Evolutionary conservation across 225 moss, liverwort and hornwort species (phyloP).

Genomic region (Sphagnum tenellum): DNA sequence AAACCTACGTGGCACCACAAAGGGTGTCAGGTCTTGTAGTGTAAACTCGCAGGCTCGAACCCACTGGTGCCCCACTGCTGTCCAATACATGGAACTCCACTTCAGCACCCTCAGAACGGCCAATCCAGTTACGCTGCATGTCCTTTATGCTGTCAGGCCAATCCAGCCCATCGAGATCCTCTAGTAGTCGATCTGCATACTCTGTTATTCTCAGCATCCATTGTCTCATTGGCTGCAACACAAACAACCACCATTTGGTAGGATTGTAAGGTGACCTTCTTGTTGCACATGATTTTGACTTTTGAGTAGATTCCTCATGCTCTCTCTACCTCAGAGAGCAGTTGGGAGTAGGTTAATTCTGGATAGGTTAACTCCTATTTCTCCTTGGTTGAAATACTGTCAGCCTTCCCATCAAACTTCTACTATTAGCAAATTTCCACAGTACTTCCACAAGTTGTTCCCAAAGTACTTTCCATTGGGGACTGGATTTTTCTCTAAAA

Average conservation of each 20-base stretch:
- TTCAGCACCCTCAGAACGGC: constrained; percentile 91
- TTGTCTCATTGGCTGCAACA: constrained; percentile 86
- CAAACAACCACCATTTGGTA: constrained; percentile 1
- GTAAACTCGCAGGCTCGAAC: constrained; percentile 60
- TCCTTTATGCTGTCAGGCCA: constrained; percentile 98
- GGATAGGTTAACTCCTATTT: no score
- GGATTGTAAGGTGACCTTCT: no score
- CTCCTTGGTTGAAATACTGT: no score
- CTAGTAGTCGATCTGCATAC: constrained; percentile 85
- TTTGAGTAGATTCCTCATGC: no score
- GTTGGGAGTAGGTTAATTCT: no score
- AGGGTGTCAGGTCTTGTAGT: constrained; percentile 97
- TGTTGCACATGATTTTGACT: no score
- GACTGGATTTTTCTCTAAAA: no score
- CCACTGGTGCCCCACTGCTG: constrained; percentile 16
- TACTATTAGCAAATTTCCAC: no score
- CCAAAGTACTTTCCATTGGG: no score
- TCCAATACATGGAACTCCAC: constrained; percentile 54
- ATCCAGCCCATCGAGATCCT: constrained; percentile 77
- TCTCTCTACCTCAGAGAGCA: no score
- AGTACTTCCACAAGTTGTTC: no score
- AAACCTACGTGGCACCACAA: constrained; percentile 83
- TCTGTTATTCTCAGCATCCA: constrained; percentile 94
- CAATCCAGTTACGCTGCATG: constrained; percentile 98
- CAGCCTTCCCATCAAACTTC: no score